Base-by-base conservation (phyloP, 768 basidiomycete genomes). In the Tremella fuciformis region DNA sequence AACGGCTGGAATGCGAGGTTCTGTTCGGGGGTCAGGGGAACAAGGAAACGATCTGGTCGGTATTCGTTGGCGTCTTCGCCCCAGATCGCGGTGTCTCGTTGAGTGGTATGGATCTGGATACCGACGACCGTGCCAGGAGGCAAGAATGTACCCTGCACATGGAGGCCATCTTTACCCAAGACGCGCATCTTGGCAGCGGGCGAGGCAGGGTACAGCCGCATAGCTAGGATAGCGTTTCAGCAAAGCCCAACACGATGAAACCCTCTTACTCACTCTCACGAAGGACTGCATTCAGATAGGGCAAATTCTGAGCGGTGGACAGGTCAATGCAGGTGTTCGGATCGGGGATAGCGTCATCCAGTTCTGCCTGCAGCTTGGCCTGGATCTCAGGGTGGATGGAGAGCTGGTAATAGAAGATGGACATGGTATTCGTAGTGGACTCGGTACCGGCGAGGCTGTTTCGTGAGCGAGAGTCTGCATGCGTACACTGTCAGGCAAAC, bases 71-170 rank as follows among this genome's bases (percentile, higher is more conserved):
- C 57, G 38, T 58, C 57, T 3, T 40, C 8, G 9, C 57, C 57
- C 57, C 57, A 58, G 15, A 58, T 58, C 18, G 4, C 21, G 16
- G 22, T 42, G 3, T 38, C 40, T 7, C 50, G 48, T n/a, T 58
- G 57, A 9, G 50, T 48, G 3, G 57, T 58, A 48, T 39, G 52
- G 3, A 58, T 29, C 37, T 39, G 50, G 21, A 58, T 26, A 15
- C 57, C 57, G n/a, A 58, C 57, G 15, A 42, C 57, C 15, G 57
- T 58, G 16, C 57, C 57, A 13, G 50, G 34, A 11, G 57, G 57
- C 22, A 58, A 15, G 40, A 24, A 41, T 24, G 44, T 18, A 9
- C 39, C 50, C 13, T 25, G 42, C 3, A 58, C 40, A 24, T 18
- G 21, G n/a, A 58, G 15, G 4, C 57, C 57, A 8, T 50, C 39